Evolutionary conservation across 306 rosid genomes (phyloP), one percentile per base, ranked within the genome.

Genomic region (Trifolium fragiferum): DNA sequence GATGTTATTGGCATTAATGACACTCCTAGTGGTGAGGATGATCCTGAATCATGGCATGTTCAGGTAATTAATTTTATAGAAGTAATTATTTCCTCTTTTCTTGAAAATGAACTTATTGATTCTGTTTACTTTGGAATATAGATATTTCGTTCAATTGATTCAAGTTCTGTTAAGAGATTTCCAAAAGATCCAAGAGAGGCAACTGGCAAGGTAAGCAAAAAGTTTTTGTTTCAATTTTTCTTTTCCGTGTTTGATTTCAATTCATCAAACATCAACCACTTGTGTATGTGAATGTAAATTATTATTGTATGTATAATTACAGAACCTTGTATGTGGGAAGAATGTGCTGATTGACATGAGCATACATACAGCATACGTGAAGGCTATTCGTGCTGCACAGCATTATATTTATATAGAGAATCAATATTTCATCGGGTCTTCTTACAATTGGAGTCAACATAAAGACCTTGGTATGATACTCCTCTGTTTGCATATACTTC

Each of bases 141-240:
- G 99, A 86, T 94, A 81, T 94, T 94, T 30, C 96, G 99, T 30
- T 94, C 99, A 15, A 94, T 94, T 72, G 99, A 94, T 78, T 94
- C 99, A 10, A 92, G 76, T 79, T 94, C 99, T 14, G 99, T 92
- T 43, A 90, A 86, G 79, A 69, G 83, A 7, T 94, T 94, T 76
- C 97, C 99, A 13, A 92, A 90, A 88, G 90, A 94, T 74, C 93
- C 97, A 43, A 89, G 84, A 89, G 89, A 88, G 4, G 99, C 93
- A 62, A 77, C 93, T 70, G 71, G 87, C 87, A 90, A 85, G 97
- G 99, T 94, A 44, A 80, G 66, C 72, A 40, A 75, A 79, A 70
- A 63, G 61, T 78, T 85, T 37, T 32, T 40, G 53, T 76, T 77
- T 80, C 61, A n/a, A 54, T 54, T 76, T 77, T 76, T 70, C 54